phyloP scores from a whole-genome alignment of 495 filamentous ascomycete genomes.

The Penicillium salamii region DNA sequence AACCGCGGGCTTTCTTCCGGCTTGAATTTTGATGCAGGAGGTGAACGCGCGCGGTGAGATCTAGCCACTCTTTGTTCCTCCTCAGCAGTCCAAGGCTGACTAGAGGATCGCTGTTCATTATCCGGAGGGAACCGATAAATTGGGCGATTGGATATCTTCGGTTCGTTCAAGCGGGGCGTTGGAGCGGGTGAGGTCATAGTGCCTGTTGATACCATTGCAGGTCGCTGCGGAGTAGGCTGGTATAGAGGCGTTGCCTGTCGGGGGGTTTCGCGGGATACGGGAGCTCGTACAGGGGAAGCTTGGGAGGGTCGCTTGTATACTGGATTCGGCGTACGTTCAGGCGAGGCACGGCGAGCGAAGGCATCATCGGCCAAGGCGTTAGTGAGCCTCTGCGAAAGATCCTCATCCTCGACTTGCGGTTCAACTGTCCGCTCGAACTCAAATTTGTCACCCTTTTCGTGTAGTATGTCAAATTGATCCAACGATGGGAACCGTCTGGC shows the following conservation, averaged over 20 bases:
- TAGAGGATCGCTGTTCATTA: conserved; percentile 53
- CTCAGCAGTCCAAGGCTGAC: conserved; percentile 39
- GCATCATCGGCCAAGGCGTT: conserved; percentile 88
- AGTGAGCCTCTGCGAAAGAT: conserved; percentile 71
- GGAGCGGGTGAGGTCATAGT: conserved; percentile 82
- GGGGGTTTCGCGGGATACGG: conserved; percentile 21
- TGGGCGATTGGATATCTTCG: conserved; percentile 45
- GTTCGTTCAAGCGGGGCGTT: conserved; percentile 49
- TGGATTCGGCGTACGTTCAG: conserved; percentile 27
- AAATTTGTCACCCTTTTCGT: conserved; percentile 82
- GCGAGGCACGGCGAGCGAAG: conserved; percentile 55
- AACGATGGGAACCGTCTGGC: conserved; percentile 84
- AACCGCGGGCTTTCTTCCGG: conserved; percentile 51
- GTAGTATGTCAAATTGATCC: conserved; percentile 88
- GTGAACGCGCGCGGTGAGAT: conserved; percentile 27
- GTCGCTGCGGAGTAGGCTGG: conserved; percentile 57
- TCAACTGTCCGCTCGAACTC: conserved; percentile 67
- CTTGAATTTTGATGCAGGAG: conserved; percentile 26
- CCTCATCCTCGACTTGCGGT: conserved; percentile 51
- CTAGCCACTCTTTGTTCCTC: conserved; percentile 23
- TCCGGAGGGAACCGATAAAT: conserved; percentile 62
- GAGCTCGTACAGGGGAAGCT: conserved; percentile 22
- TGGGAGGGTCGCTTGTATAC: conserved; percentile 27
- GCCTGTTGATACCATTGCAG: conserved; percentile 84
- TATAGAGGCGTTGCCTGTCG: conserved; percentile 44